These are phyloP conservation scores for Hymenoscyphus occultus DNA, from an alignment of 2,329 filamentous ascomycete genomes.

Conservation along the genomic window DNA sequence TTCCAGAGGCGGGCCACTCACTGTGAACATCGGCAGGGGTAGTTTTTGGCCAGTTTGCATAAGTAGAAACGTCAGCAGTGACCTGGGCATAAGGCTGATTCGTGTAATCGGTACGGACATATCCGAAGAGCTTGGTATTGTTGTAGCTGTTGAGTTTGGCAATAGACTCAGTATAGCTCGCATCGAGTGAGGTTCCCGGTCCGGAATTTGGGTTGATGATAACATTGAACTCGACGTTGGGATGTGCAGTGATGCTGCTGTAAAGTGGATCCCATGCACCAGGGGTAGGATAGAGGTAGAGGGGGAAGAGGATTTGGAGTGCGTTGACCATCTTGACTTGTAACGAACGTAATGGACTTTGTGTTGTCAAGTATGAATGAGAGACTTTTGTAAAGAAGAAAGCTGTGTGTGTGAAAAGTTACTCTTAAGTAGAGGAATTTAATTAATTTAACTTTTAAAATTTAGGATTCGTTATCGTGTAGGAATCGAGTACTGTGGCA, in stretches of 20 bases:
- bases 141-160: constrained; percentile 37
- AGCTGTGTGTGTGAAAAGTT: no score
- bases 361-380: no score
- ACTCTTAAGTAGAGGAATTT: no score
- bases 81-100: constrained; percentile 28
- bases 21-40: no score
- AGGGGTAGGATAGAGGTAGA: constrained; percentile 28
- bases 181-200: constrained; percentile 37
- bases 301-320: constrained; percentile 23
- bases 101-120: constrained; percentile 39
- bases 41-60: constrained; percentile 36
- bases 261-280: constrained; percentile 25
- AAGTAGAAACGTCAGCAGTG: constrained; percentile 36
- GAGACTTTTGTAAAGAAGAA: no score
- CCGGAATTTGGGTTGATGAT: constrained; percentile 32
- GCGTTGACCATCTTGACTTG: not conserved
- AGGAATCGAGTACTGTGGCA: no score
- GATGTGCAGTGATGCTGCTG: constrained; percentile 22
- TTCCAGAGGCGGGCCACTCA: no score
- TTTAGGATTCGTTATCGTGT: no score
- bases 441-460: no score
- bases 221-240: constrained; percentile 27
- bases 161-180: constrained; percentile 34
- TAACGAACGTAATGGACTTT: no score
- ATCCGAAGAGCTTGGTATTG: constrained; percentile 40